These are phyloP conservation scores for Gliomastix tumulicola DNA, from an alignment of 2,329 filamentous ascomycete species.

Conservation along the genomic window DNA sequence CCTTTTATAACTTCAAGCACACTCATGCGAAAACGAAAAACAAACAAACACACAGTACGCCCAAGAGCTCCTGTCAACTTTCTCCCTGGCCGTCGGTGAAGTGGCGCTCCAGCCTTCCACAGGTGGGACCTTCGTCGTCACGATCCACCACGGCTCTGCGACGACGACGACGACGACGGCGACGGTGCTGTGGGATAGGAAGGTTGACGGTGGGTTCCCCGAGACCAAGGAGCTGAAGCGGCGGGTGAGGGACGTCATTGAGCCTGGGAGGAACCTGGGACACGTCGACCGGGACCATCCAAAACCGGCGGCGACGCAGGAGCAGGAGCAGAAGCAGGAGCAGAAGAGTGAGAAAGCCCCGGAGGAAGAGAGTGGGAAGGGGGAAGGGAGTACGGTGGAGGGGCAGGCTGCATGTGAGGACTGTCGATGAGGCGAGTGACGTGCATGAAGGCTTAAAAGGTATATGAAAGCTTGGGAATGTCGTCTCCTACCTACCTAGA, in stretches of 20 bases:
- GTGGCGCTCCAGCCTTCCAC: constrained; percentile 80
- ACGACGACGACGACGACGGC: constrained; percentile 24
- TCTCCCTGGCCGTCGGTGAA: constrained; percentile 76
- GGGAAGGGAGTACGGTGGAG: background rate
- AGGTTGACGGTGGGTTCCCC: constrained; percentile 80
- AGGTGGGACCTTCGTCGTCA: constrained; percentile 75
- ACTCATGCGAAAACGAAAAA: background rate
- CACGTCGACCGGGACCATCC: constrained; percentile 61
- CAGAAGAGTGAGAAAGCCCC: too few species aligned
- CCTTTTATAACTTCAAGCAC: background rate
- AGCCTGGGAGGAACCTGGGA: constrained; percentile 70
- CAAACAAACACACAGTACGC: constrained; percentile 55
- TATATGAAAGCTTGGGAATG: too few species aligned
- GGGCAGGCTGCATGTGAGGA: constrained; percentile 4
- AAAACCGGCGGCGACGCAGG: background rate
- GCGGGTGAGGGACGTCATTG: constrained; percentile 72
- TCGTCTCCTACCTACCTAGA: too few species aligned
- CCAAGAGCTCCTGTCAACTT: constrained; percentile 93
- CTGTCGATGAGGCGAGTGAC: constrained; percentile 1
- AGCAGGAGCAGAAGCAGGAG: constrained; percentile 2
- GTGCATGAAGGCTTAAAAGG: too few species aligned
- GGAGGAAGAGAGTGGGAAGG: background rate
- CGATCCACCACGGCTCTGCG: constrained; percentile 34
- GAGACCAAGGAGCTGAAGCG: constrained; percentile 91
- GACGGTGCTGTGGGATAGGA: constrained; percentile 79